Evolutionary conservation across 1,139 yeast genomes (phyloP).

Genomic region (Insectozyma bohioensis): DNA sequence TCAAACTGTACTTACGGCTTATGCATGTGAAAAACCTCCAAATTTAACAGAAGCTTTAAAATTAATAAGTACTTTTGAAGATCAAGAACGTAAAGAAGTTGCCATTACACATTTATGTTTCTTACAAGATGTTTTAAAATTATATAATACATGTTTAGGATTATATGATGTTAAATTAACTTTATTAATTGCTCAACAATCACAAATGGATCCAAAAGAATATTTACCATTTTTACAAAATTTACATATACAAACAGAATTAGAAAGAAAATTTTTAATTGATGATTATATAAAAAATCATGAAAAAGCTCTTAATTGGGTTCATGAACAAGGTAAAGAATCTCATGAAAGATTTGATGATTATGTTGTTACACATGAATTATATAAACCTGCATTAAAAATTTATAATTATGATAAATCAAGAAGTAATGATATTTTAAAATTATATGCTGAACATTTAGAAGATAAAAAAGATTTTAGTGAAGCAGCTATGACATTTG

Average conservation of each 20-base stretch:
- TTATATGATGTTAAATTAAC: conserved; percentile 82
- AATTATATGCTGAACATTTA: conserved; percentile 62
- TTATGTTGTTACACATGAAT: conserved; percentile 71
- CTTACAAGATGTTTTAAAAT: conserved; percentile 81
- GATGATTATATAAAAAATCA: conserved; percentile 74
- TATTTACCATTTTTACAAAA: conserved; percentile 88
- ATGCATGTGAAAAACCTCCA: conserved; percentile 90
- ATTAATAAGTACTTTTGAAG: conserved; percentile 52
- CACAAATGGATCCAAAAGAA: conserved; percentile 97
- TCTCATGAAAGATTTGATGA: conserved; percentile 62
- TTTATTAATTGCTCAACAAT: conserved; percentile 85
- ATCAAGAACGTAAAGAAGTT: conserved; percentile 54
- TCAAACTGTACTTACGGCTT: conserved; percentile 85
- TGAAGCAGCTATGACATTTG: conserved; percentile 81
- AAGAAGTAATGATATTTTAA: conserved; percentile 56
- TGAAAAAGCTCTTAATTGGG: conserved; percentile 66
- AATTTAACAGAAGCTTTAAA: conserved; percentile 72
- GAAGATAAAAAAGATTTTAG: conserved; percentile 52
- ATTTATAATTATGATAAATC: conserved; percentile 59
- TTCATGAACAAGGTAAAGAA: conserved; percentile 50
- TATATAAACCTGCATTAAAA: conserved; percentile 68
- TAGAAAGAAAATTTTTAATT: conserved; percentile 71
- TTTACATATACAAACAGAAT: conserved; percentile 63
- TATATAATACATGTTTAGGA: conserved; percentile 79
- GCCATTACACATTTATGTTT: conserved; percentile 83